phyloP scores from a whole-genome alignment of 1,139 yeast species.

The Taphrina wiesneri region DNA sequence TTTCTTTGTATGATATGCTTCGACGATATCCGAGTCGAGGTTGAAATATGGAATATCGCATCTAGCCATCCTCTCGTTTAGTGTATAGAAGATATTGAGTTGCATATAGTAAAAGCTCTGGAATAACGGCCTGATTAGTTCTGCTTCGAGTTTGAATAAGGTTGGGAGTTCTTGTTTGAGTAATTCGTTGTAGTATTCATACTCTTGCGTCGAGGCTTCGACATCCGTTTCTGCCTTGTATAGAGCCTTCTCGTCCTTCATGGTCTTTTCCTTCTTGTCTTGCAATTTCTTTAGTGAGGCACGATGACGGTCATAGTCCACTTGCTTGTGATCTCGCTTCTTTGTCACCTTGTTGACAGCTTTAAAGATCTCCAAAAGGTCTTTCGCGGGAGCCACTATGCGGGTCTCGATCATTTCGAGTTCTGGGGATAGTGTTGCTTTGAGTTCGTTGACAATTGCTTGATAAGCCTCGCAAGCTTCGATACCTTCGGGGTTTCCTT shows the following conservation, averaged over 20 bases:
- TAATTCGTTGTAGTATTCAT: constrained; percentile 92
- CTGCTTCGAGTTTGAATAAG: constrained; percentile 82
- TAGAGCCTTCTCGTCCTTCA: constrained; percentile 87
- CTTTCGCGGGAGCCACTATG: constrained; percentile 90
- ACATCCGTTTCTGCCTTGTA: constrained; percentile 87
- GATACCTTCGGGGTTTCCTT: constrained; percentile 95
- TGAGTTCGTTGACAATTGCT: constrained; percentile 80
- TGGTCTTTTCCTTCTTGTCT: constrained; percentile 75
- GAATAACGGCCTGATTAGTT: constrained; percentile 87
- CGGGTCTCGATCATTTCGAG: constrained; percentile 87
- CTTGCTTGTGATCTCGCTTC: constrained; percentile 91
- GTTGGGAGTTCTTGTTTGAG: constrained; percentile 85
- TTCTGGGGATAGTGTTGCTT: constrained; percentile 85
- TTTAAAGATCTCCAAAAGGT: constrained; percentile 75
- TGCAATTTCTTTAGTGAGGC: constrained; percentile 69
- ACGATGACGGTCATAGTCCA: constrained; percentile 86
- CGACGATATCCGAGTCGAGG: constrained; percentile 67
- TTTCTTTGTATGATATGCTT: constrained; percentile 74
- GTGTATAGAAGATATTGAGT: constrained; percentile 88
- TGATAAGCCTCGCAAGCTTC: constrained; percentile 91
- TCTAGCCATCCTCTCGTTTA: constrained; percentile 87
- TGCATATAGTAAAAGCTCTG: constrained; percentile 97
- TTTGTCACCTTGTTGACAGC: constrained; percentile 88
- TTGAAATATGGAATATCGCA: constrained; percentile 96
- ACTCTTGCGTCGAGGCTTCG: constrained; percentile 90